Evolutionary conservation across 2,329 filamentous ascomycete genomes (phyloP).

Genomic region (Trichoderma atrobrunneum): DNA sequence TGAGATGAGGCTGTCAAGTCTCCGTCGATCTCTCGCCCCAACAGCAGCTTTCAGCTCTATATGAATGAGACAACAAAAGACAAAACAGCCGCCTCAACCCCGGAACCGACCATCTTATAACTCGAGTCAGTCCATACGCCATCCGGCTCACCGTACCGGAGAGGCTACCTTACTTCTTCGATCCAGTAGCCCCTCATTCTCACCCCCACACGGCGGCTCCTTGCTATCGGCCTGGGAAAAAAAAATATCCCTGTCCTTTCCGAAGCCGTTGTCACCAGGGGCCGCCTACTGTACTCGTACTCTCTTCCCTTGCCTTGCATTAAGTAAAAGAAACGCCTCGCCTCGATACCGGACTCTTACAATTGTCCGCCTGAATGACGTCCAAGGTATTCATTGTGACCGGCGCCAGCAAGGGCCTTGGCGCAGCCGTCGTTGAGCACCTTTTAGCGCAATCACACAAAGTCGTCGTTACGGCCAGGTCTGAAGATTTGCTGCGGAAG

Average conservation of each 20-base stretch:
- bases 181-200: neutral
- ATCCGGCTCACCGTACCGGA: neutral
- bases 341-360: neutral
- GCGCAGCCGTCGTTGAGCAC: conserved; percentile 52
- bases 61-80: neutral
- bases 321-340: neutral
- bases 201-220: conserved; percentile 2
- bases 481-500: conserved; percentile 45
- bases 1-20: neutral
- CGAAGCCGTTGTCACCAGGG: neutral
- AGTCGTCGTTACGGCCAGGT: conserved; percentile 58
- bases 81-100: neutral
- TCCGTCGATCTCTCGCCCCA: neutral
- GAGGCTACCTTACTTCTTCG: neutral
- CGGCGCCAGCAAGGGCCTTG: conserved; percentile 62
- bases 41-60: neutral
- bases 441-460: conserved; percentile 55
- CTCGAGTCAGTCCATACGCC: neutral
- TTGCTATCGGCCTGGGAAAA: conserved; percentile 5
- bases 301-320: neutral
- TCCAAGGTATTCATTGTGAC: conserved; percentile 69
- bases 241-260: neutral
- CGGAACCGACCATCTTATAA: conserved; percentile 3
- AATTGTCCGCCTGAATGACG: conserved; percentile 35
- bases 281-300: neutral